Conservation (phyloP, 768 basidiomycete genomes). For the Tremella fuciformis region DNA sequence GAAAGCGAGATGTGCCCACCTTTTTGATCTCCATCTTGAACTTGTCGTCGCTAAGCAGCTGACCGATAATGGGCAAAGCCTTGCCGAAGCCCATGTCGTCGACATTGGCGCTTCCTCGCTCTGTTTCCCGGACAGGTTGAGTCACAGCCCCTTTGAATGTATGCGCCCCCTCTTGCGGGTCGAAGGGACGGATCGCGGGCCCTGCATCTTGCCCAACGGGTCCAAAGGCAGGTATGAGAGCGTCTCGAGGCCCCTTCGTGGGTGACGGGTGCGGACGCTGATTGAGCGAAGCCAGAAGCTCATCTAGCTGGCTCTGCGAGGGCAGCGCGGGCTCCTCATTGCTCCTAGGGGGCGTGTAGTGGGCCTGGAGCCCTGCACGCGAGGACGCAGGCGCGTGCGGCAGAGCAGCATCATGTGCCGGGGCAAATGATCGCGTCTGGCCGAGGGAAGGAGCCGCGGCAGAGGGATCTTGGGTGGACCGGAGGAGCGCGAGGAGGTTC, state of each 20-base stretch:
- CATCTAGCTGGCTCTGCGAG: slow-evolving; percentile 34
- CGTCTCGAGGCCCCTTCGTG: background rate
- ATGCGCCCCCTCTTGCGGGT: background rate
- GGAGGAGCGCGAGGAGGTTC: slow-evolving; percentile 22
- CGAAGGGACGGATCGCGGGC: background rate
- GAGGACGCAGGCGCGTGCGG: no score
- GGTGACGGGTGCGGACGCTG: slow-evolving; percentile 1
- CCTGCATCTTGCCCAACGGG: slow-evolving; percentile 17
- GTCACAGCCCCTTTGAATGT: background rate
- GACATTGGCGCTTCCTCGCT: slow-evolving; percentile 20
- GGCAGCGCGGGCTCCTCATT: slow-evolving; percentile 18
- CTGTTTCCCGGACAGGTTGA: background rate
- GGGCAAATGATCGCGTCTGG: background rate
- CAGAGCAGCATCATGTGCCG: no score
- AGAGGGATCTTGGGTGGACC: slow-evolving; percentile 19
- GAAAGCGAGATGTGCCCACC: slow-evolving; percentile 13
- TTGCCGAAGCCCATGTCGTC: slow-evolving; percentile 27
- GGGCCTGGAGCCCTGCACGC: background rate
- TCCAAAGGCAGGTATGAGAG: slow-evolving; percentile 37
- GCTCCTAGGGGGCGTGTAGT: background rate
- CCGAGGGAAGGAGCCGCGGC: background rate
- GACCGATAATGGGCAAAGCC: slow-evolving; percentile 32
- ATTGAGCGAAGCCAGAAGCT: slow-evolving; percentile 37
- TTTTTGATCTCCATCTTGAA: slow-evolving; percentile 37
- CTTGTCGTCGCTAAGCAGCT: slow-evolving; percentile 31